These are phyloP conservation scores for Rhynchospora breviuscula DNA, from an alignment of 176 grass and related monocot species.

Conservation along the genomic window DNA sequence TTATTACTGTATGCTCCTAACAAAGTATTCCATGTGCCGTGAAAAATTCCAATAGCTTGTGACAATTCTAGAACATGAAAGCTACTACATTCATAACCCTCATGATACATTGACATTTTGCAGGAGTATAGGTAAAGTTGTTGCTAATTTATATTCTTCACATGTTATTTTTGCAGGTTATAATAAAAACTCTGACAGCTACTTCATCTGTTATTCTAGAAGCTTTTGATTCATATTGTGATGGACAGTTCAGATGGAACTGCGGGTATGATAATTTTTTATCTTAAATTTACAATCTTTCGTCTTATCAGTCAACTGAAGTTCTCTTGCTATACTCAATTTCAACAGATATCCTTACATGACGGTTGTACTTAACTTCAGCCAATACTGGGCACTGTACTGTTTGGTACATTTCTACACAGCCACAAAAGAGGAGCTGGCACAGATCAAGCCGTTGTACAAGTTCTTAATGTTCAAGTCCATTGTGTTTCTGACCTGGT, in stretches of 20 bases:
- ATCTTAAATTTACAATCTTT: neutral
- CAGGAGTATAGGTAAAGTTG: constrained; percentile 23
- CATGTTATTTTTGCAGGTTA: constrained; percentile 52
- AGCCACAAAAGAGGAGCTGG: constrained; percentile 82
- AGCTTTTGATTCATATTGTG: constrained; percentile 92
- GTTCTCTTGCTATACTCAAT: constrained; percentile 7
- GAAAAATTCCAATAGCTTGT: neutral
- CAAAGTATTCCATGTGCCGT: constrained; percentile 9
- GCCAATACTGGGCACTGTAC: constrained; percentile 97
- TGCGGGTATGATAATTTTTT: constrained; percentile 51
- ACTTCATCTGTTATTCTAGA: constrained; percentile 82
- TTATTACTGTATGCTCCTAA: neutral
- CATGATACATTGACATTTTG: neutral
- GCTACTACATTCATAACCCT: neutral
- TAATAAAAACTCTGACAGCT: constrained; percentile 96
- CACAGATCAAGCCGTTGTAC: constrained; percentile 76
- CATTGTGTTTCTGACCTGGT: constrained; percentile 98
- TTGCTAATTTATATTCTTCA: neutral
- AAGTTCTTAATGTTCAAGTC: constrained; percentile 97
- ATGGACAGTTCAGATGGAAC: constrained; percentile 80
- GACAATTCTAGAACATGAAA: neutral
- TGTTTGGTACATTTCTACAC: constrained; percentile 94
- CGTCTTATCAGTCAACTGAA: constrained; percentile 23
- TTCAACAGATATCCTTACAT: constrained; percentile 88
- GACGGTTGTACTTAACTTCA: constrained; percentile 80